Conservation (phyloP, 768 basidiomycete species). For the Lactarius hatsudake region DNA sequence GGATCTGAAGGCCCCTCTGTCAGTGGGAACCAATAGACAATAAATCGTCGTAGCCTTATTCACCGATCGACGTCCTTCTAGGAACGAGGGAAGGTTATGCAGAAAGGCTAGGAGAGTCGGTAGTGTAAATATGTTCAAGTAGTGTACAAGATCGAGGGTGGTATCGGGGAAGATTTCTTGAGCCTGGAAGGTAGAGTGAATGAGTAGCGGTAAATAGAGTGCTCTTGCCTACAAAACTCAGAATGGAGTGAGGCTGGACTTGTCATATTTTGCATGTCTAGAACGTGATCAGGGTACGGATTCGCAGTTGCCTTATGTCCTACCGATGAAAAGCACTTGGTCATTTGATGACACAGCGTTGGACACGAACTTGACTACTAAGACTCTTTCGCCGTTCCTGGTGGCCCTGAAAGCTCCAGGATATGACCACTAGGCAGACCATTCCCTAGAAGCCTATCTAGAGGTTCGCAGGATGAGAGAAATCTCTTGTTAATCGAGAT, state of each 20-base stretch:
- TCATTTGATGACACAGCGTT: conserved; percentile 47
- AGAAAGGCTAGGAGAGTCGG: conserved; percentile 59
- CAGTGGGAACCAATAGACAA: neutral
- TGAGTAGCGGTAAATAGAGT: neutral
- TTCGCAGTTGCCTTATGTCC: conserved; percentile 23
- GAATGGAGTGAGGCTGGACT: conserved; percentile 36
- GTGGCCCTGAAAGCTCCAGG: conserved; percentile 74
- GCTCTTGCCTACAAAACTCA: conserved; percentile 27
- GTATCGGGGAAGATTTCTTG: conserved; percentile 29
- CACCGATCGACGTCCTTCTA: conserved; percentile 49
- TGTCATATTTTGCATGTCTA: conserved; percentile 52
- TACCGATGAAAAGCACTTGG: conserved; percentile 66
- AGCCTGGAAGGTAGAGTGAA: conserved; percentile 22
- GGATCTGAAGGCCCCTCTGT: conserved; percentile 40
- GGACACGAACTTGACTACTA: conserved; percentile 50
- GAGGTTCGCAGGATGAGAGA: conserved; percentile 44
- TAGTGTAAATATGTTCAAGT: conserved; percentile 45
- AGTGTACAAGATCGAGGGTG: conserved; percentile 36
- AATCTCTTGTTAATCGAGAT: conserved; percentile 35
- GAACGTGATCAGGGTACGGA: conserved; percentile 21
- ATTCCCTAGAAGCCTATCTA: conserved; percentile 61
- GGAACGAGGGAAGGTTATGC: conserved; percentile 47
- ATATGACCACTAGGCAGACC: conserved; percentile 61
- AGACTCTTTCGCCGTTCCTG: conserved; percentile 63
- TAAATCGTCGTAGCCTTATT: neutral